phyloP scores from a whole-genome alignment of 176 grass and related monocot genomes.

The Phoenix dactylifera region DNA sequence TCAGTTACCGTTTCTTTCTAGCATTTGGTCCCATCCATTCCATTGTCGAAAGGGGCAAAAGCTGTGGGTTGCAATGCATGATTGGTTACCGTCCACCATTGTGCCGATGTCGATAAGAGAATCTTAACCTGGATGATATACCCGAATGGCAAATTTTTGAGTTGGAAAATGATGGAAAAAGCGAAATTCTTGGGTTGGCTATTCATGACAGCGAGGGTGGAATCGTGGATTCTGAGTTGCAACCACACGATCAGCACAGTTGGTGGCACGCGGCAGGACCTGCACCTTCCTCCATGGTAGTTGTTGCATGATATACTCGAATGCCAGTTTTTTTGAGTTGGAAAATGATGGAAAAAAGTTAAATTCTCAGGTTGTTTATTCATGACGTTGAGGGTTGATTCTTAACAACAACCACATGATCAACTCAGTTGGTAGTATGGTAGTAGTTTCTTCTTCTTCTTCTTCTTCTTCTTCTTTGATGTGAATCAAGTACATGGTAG shows the following conservation, averaged over 20 bases:
- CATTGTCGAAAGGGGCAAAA: slow-evolving; percentile 8
- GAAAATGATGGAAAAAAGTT: slow-evolving; percentile 1
- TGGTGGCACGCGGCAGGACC: no score
- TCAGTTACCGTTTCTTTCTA: not conserved
- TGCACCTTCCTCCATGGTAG: no score
- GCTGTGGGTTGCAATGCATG: slow-evolving; percentile 1
- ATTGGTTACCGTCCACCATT: not conserved
- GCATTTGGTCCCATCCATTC: slow-evolving; percentile 3
- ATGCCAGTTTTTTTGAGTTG: not conserved
- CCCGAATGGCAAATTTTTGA: not conserved
- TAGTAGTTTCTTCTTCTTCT: no score
- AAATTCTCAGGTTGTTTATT: not conserved
- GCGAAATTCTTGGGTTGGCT: not conserved
- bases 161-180: not conserved
- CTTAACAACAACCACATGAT: no score
- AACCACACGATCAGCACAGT: no score
- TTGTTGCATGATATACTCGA: not conserved
- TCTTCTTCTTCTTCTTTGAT: no score
- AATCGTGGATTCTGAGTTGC: no score
- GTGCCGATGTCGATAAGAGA: slow-evolving; percentile 1
- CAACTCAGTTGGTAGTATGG: no score
- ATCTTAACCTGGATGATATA: not conserved
- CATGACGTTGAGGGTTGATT: no score
- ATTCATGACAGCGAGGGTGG: no score
- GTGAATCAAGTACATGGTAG: no score